These are phyloP conservation scores for Trichoderma gracile DNA, from an alignment of 2,329 filamentous ascomycete species.

Conservation along the genomic window DNA sequence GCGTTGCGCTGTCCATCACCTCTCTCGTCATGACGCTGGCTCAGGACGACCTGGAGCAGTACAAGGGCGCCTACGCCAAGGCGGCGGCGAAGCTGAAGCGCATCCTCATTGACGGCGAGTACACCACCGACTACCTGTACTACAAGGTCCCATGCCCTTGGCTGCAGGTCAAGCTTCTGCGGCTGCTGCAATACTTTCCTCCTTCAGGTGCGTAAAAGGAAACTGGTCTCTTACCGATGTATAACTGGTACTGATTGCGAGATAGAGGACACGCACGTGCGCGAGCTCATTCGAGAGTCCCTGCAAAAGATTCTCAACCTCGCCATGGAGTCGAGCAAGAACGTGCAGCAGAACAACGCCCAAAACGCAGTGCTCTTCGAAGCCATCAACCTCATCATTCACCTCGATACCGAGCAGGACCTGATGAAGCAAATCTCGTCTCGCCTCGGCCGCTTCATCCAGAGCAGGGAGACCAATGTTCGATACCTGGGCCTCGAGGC, in stretches of 20 bases:
- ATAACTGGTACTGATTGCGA: background rate
- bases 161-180: conserved; percentile 93
- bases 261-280: conserved; percentile 85
- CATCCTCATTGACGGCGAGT: conserved; percentile 87
- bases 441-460: conserved; percentile 90
- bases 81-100: conserved; percentile 86
- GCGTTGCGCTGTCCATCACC: conserved; percentile 91
- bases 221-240: no score
- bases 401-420: conserved; percentile 90
- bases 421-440: conserved; percentile 96
- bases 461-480: conserved; percentile 95
- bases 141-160: conserved; percentile 99
- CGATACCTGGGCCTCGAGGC: conserved; percentile 93
- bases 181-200: conserved; percentile 92
- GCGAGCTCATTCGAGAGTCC: conserved; percentile 87
- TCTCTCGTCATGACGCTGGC: conserved; percentile 92
- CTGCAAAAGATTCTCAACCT: conserved; percentile 87
- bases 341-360: conserved; percentile 98
- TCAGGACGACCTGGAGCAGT: conserved; percentile 91
- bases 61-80: conserved; percentile 92
- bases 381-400: conserved; percentile 97
- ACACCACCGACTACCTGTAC: conserved; percentile 88
- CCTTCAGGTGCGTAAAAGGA: conserved; percentile 68
- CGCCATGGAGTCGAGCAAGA: conserved; percentile 92
- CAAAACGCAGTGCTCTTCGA: conserved; percentile 98